Base-by-base conservation (phyloP, 306 rosid species). In the Dryas alaskensis region DNA sequence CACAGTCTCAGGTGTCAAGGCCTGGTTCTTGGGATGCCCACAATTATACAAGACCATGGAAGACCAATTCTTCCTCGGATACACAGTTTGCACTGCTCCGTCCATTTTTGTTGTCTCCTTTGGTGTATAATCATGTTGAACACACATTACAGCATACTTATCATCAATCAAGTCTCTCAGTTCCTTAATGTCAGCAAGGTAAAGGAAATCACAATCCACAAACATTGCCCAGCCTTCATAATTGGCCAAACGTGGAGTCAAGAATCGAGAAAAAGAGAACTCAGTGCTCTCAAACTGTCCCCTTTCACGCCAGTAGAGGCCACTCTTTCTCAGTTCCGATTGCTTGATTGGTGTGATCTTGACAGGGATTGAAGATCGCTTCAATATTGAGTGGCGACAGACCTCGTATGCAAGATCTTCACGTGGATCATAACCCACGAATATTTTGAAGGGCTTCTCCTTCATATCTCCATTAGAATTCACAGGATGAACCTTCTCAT, bases 61-160 rank as follows among this genome's bases (percentile, higher is more conserved):
- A 46, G 76, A 72, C 76, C 76, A 72, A 31, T 72, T 72, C 67
- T 72, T 72, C 67, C 76, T 72, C 1, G 76, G 76, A 16, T 72
- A 72, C 45, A 72, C 76, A 47, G 76, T 72, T 25, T 72, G 76
- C 67, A 72, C 67, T 1, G 58, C 76, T 45, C 76, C 76, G 16
- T 72, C 76, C 76, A 72, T 72, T 63, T 72, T 72, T 47, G 76
- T 72, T 5, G 67, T 72, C 76, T 72, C 76, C 37, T 72, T 72
- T 0, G 76, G 76, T 2, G 76, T 16, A 59, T 72, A 72, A 72
- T 72, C 76, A 16, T 72, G 76, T 27, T 72, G 76, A 25, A 72
- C 76, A 59, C 76, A 72, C 76, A 72, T 72, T 5, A 72, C 31
- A 27, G 76, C 76, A 47, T 72, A 72, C 58, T 59, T 59, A 16